A percentile compares a stretch with the other conserved stretches of the same genome.
These are phyloP conservation scores for Barnettozyma botsteinii DNA, from an alignment of 805 yeast genomes.

Conservation along the genomic window DNA sequence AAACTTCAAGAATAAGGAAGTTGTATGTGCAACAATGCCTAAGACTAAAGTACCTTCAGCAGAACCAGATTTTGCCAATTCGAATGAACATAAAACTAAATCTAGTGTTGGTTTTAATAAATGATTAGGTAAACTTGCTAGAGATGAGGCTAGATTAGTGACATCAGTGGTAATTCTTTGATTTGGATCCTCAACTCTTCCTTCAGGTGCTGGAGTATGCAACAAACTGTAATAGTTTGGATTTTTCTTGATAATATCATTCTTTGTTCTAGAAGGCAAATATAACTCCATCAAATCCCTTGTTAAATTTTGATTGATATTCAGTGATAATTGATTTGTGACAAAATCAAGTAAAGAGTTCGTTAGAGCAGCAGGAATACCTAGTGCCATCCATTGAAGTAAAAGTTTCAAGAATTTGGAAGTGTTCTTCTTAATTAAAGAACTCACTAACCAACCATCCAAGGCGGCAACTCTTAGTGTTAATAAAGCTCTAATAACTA, in stretches of 20 bases:
- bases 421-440: slow-evolving; percentile 67
- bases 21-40: slow-evolving; percentile 74
- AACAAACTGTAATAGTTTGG: slow-evolving; percentile 72
- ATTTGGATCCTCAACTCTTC: slow-evolving; percentile 63
- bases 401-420: slow-evolving; percentile 56
- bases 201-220: slow-evolving; percentile 40
- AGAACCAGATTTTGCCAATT: slow-evolving; percentile 43
- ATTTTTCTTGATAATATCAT: slow-evolving; percentile 34
- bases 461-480: slow-evolving; percentile 79
- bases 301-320: slow-evolving; percentile 61
- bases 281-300: slow-evolving; percentile 60
- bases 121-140: slow-evolving; percentile 76
- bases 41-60: slow-evolving; percentile 74
- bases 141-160: slow-evolving; percentile 62
- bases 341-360: slow-evolving; percentile 65
- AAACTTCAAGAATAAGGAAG: slow-evolving; percentile 65
- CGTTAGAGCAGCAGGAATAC: slow-evolving; percentile 79
- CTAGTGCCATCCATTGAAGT: slow-evolving; percentile 74
- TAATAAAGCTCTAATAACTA: slow-evolving; percentile 63
- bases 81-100: slow-evolving; percentile 72
- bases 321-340: slow-evolving; percentile 49
- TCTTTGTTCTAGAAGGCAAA: slow-evolving; percentile 46
- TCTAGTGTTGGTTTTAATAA: slow-evolving; percentile 79
- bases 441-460: slow-evolving; percentile 82
- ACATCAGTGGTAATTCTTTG: slow-evolving; percentile 81